These are phyloP conservation scores for Lablab purpureus DNA, from an alignment of 306 rosid species.

Conservation along the genomic window DNA sequence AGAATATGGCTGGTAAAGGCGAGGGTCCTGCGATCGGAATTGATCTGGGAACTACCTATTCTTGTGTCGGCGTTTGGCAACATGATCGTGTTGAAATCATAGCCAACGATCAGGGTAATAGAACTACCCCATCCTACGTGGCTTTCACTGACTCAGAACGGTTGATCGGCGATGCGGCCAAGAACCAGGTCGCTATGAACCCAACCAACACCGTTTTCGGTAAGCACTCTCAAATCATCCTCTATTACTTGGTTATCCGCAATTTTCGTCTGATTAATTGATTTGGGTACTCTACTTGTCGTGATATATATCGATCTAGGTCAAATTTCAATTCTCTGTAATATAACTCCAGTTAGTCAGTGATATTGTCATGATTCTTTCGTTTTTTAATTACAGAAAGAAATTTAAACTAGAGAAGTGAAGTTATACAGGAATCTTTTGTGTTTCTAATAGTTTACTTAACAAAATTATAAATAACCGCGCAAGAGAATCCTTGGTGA, in stretches of 20 bases:
- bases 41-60: constrained; percentile 62
- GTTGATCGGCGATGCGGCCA: constrained; percentile 61
- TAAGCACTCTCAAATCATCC: neutral
- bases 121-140: constrained; percentile 66
- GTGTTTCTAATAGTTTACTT: neutral
- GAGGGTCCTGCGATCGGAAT: constrained; percentile 69
- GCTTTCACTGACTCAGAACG: constrained; percentile 66
- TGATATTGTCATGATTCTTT: neutral
- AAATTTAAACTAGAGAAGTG: neutral
- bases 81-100: constrained; percentile 68
- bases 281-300: neutral
- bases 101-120: constrained; percentile 66
- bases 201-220: constrained; percentile 67
- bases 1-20: constrained; percentile 59
- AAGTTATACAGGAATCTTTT: neutral
- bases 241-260: neutral
- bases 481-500: neutral
- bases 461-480: neutral
- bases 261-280: neutral
- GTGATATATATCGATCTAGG: neutral
- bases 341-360: neutral
- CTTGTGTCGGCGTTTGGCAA: constrained; percentile 66
- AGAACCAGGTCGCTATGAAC: constrained; percentile 68
- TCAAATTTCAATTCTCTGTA: neutral
- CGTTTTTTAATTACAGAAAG: neutral